These are phyloP conservation scores for Pseudogymnoascus sp. DNA, from an alignment of 2,329 filamentous ascomycete genomes.

Conservation along the genomic window DNA sequence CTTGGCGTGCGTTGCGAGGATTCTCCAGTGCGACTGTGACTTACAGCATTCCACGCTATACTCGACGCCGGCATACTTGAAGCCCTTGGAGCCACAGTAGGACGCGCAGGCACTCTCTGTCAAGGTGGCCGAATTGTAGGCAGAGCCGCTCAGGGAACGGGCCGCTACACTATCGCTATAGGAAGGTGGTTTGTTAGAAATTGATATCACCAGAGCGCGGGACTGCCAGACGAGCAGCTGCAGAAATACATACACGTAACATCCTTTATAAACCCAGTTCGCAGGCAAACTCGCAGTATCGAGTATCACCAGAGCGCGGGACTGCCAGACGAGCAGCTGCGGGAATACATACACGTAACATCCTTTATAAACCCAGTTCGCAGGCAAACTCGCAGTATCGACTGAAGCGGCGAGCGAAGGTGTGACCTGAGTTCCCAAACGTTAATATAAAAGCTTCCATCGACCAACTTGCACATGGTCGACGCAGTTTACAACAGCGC, in stretches of 20 bases:
- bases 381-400: neutral
- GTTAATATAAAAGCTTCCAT: neutral
- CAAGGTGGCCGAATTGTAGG: slow-evolving; percentile 18
- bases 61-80: slow-evolving; percentile 24
- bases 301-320: neutral
- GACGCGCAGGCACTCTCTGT: slow-evolving; percentile 21
- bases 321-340: neutral
- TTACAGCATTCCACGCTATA: slow-evolving; percentile 24
- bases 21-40: slow-evolving; percentile 8
- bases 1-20: neutral
- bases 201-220: neutral
- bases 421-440: neutral
- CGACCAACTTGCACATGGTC: neutral
- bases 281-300: neutral
- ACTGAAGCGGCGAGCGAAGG: slow-evolving; percentile 1
- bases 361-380: neutral
- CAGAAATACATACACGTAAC: slow-evolving; percentile 2
- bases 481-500: neutral
- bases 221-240: neutral
- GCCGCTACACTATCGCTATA: slow-evolving; percentile 10
- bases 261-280: neutral
- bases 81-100: slow-evolving; percentile 19
- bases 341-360: slow-evolving; percentile 5
- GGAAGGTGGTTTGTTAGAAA: neutral
- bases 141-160: slow-evolving; percentile 16